Evolutionary conservation across 78 protist species (phyloP).

Genomic region (slime mould (Dictyostelium discoideum)): DNA sequence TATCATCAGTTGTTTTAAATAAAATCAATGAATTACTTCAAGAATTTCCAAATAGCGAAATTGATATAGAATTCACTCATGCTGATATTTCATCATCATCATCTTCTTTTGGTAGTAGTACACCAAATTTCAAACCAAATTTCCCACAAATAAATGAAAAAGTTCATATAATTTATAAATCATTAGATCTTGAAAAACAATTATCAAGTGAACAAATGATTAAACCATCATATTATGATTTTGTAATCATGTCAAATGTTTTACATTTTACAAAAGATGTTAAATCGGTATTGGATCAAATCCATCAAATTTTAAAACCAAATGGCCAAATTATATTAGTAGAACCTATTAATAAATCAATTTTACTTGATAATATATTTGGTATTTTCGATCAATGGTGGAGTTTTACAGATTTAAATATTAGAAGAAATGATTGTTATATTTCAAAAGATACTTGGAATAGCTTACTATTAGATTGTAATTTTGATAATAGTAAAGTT

Average conservation of each 20-base stretch:
- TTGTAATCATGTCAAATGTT: background rate
- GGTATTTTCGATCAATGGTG: background rate
- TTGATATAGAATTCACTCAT: background rate
- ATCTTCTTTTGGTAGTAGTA: background rate
- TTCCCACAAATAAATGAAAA: background rate
- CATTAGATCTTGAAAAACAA: background rate
- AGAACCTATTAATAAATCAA: background rate
- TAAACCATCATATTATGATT: slow-evolving; percentile 11
- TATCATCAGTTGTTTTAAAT: background rate
- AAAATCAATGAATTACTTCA: background rate
- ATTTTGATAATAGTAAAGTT: background rate
- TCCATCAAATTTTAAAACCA: background rate
- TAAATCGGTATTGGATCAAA: background rate
- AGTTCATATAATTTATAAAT: background rate
- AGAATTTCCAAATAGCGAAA: background rate
- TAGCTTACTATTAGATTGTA: background rate
- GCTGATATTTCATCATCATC: background rate
- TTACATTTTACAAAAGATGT: background rate
- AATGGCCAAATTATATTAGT: background rate
- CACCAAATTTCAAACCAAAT: background rate
- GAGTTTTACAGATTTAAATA: background rate
- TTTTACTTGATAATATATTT: background rate
- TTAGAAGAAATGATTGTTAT: background rate
- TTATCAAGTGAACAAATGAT: background rate
- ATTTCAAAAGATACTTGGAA: background rate